A percentile compares a stretch with the other conserved stretches of the same genome.
Conservation (phyloP, 140 eudicot species). For the Cichorium intybus region DNA sequence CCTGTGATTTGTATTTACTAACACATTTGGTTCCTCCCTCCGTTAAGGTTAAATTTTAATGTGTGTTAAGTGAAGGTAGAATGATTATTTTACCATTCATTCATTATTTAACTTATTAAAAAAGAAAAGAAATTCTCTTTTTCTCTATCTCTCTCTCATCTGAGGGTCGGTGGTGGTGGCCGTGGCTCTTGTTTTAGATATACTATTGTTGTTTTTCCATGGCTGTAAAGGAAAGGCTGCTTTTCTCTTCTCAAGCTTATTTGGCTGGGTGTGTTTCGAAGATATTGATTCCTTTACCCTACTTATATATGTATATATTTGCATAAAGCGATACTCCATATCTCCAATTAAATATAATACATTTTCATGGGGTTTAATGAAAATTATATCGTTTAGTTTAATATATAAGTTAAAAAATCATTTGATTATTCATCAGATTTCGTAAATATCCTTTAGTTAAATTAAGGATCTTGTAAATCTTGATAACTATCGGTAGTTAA, state of each 20-base stretch:
- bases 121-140: too few species aligned
- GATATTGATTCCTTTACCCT: conserved; percentile 42
- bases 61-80: too few species aligned
- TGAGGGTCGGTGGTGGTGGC: conserved; percentile 15
- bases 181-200: conserved; percentile 56
- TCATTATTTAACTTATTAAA: too few species aligned
- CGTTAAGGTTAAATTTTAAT: too few species aligned
- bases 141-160: background rate
- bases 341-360: conserved; percentile 24
- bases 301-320: conserved; percentile 24
- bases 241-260: conserved; percentile 72
- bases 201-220: conserved; percentile 52
- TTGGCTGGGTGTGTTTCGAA: conserved; percentile 86
- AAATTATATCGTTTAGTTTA: conserved; percentile 9
- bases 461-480: conserved; percentile 1
- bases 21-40: too few species aligned
- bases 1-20: too few species aligned
- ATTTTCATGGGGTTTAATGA: conserved; percentile 28
- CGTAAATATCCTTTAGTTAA: background rate
- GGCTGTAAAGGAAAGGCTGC: conserved; percentile 88
- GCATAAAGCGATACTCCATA: conserved; percentile 40
- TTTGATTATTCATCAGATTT: conserved; percentile 1
- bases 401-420: background rate
- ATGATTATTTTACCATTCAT: too few species aligned
- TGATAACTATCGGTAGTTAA: background rate